Evolutionary conservation across 2,329 filamentous ascomycete species (phyloP).

Genomic region (Malbranchea zuffiana): DNA sequence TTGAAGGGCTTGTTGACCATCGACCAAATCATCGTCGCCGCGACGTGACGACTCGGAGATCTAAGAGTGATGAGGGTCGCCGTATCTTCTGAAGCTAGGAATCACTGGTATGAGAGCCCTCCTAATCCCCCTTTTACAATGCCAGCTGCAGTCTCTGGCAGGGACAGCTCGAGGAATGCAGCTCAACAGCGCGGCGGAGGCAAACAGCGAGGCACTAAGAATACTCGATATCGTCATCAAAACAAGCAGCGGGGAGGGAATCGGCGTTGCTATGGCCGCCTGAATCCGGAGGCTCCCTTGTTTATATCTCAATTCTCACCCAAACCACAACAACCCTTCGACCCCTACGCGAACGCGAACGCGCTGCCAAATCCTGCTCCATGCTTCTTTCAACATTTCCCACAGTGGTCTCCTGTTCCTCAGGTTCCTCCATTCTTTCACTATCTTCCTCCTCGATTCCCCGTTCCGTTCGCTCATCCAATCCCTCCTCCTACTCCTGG

Average conservation of each 20-base stretch:
- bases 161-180: too few relatives aligned
- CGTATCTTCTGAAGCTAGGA: too few relatives aligned
- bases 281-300: slow-evolving; percentile 7
- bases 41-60: too few relatives aligned
- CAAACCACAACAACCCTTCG: slow-evolving; percentile 1
- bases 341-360: slow-evolving; percentile 3
- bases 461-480: background rate
- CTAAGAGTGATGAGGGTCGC: too few relatives aligned
- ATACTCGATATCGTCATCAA: too few relatives aligned
- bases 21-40: too few relatives aligned
- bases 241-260: background rate
- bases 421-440: background rate
- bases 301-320: slow-evolving; percentile 5
- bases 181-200: too few relatives aligned
- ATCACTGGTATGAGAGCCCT: slow-evolving; percentile 2
- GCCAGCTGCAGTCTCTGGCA: too few relatives aligned
- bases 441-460: background rate
- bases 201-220: too few relatives aligned
- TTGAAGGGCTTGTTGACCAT: too few relatives aligned
- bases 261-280: slow-evolving; percentile 6
- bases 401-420: background rate
- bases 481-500: background rate
- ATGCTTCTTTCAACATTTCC: background rate
- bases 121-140: slow-evolving; percentile 5
- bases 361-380: background rate